phyloP scores from a whole-genome alignment of 2,329 filamentous ascomycete genomes.

The Lachnellula arida region DNA sequence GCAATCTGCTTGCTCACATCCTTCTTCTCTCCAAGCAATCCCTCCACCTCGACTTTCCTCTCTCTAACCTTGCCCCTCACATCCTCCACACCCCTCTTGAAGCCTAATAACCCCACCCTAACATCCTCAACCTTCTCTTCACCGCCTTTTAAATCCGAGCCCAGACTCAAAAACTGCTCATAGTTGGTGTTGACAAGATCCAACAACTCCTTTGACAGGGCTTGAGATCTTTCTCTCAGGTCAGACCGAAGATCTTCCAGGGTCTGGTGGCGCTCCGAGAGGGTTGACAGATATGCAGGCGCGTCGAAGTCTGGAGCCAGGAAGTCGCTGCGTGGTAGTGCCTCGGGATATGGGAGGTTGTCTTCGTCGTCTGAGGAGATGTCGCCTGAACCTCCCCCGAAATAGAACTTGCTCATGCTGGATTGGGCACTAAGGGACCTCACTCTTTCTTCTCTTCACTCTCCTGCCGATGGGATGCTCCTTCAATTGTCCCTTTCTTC shows the following conservation, averaged over 20 bases:
- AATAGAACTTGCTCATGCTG: conserved; percentile 46
- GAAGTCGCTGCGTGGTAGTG: conserved; percentile 80
- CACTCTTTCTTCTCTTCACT: background rate
- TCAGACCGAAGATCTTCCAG: conserved; percentile 89
- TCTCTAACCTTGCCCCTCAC: conserved; percentile 62
- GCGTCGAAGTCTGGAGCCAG: conserved; percentile 73
- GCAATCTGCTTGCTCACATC: conserved; percentile 60
- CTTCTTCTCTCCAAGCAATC: conserved; percentile 61
- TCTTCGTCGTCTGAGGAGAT: conserved; percentile 49
- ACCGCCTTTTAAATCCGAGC: conserved; percentile 75
- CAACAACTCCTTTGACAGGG: conserved; percentile 79
- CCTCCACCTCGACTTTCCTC: conserved; percentile 58
- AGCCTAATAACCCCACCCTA: conserved; percentile 78
- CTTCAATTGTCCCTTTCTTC: background rate
- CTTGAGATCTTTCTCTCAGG: conserved; percentile 72
- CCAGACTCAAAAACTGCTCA: conserved; percentile 80
- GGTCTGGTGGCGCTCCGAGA: conserved; percentile 87
- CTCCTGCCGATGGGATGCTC: background rate
- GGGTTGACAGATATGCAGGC: conserved; percentile 73
- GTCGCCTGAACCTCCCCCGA: conserved; percentile 29
- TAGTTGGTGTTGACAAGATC: conserved; percentile 97
- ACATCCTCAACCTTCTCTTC: conserved; percentile 91
- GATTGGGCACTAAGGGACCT: background rate
- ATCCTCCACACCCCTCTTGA: conserved; percentile 74
- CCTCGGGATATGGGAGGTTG: conserved; percentile 81